Evolutionary conservation across 164 flowering plant species (phyloP).

Genomic region (Magnolia changhungtana): DNA sequence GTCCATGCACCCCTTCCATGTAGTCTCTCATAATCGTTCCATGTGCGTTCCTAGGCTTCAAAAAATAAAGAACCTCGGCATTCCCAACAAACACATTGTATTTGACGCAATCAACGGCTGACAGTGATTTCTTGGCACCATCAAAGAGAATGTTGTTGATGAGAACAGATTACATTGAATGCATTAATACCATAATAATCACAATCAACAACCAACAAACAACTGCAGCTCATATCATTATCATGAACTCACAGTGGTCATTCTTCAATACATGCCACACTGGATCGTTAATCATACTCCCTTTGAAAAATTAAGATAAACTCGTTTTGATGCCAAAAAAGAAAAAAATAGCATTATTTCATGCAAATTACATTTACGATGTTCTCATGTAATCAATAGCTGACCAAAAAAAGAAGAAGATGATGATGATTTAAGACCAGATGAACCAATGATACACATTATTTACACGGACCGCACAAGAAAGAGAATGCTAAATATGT

Average conservation of each 20-base stretch:
- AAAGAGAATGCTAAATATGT: conserved; percentile 5
- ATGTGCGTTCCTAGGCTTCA: too few species aligned
- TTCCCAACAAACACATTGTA: too few species aligned
- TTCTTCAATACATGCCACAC: neutral
- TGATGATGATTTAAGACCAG: neutral
- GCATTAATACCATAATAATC: too few species aligned
- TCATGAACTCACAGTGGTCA: conserved; percentile 3
- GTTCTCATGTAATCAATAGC: conserved; percentile 28
- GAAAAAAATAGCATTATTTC: conserved; percentile 3
- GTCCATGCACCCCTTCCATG: too few species aligned
- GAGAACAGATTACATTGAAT: too few species aligned
- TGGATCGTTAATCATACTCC: neutral
- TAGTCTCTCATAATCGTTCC: too few species aligned
- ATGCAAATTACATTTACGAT: neutral
- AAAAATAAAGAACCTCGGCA: too few species aligned
- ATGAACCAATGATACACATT: conserved; percentile 15
- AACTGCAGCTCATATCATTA: neutral
- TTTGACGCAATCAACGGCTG: too few species aligned
- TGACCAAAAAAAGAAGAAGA: conserved; percentile 16
- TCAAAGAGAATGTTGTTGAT: too few species aligned
- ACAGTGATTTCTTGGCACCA: too few species aligned
- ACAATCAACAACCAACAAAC: neutral
- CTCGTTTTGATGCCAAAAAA: neutral
- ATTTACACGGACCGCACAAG: conserved; percentile 23
- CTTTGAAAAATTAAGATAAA: neutral